phyloP scores from a whole-genome alignment of 495 filamentous ascomycete genomes.

The Neurospora sp. region DNA sequence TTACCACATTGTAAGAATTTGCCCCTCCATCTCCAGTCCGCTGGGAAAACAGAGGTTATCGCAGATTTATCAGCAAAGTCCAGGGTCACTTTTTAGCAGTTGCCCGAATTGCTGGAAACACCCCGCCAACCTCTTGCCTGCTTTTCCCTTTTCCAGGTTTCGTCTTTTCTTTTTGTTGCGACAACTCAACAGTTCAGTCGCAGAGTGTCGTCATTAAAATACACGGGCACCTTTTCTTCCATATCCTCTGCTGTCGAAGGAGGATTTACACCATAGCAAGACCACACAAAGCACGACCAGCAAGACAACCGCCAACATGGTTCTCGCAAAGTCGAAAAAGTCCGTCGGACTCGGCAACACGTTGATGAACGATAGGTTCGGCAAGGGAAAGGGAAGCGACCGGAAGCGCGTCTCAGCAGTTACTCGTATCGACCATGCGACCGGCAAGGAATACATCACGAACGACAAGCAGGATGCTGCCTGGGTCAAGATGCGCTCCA shows the following conservation, averaged over 20 bases:
- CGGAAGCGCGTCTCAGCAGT: slow-evolving; percentile 50
- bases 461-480: slow-evolving; percentile 65
- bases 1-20: slow-evolving; percentile 11
- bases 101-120: neutral
- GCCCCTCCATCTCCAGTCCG: slow-evolving; percentile 26
- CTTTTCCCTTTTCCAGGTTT: neutral
- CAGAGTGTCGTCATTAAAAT: neutral
- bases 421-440: slow-evolving; percentile 48
- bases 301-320: slow-evolving; percentile 48
- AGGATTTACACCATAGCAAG: neutral
- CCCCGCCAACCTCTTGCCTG: neutral
- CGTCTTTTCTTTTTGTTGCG: neutral
- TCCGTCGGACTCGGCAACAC: slow-evolving; percentile 73
- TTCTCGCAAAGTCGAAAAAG: slow-evolving; percentile 90
- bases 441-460: slow-evolving; percentile 59
- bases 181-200: neutral
- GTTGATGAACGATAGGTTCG: slow-evolving; percentile 90
- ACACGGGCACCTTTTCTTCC: neutral
- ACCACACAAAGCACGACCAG: neutral
- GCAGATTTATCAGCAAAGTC: neutral
- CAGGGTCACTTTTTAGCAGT: neutral
- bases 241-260: neutral
- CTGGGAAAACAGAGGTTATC: neutral
- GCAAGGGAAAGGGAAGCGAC: slow-evolving; percentile 73
- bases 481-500: slow-evolving; percentile 95